Evolutionary conservation across 345 rosid species (phyloP).

Genomic region (Pugionium dolabratum): DNA sequence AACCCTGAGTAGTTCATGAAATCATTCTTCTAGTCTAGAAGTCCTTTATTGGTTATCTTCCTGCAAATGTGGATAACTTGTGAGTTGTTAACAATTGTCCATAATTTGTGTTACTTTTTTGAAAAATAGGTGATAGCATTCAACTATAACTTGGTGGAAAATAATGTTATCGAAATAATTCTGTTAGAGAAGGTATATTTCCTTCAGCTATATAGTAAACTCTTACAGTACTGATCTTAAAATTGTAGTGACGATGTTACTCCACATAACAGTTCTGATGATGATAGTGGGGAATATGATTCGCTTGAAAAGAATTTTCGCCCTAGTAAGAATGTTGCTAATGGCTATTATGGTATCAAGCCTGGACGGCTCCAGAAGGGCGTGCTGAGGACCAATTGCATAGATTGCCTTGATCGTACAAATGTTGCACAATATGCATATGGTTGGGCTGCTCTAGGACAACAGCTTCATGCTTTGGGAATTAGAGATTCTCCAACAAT

Average conservation of each 20-base stretch:
- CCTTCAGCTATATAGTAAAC: constrained; percentile 56
- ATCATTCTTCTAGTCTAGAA: constrained; percentile 11
- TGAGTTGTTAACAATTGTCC: constrained; percentile 1
- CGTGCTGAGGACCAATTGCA: constrained; percentile 95
- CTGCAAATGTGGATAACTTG: constrained; percentile 13
- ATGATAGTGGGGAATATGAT: constrained; percentile 50
- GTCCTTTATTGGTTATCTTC: constrained; percentile 14
- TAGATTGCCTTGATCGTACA: constrained; percentile 98
- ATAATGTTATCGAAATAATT: constrained; percentile 1
- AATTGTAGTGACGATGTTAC: constrained; percentile 43
- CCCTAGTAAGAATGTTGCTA: constrained; percentile 46
- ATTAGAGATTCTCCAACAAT: constrained; percentile 61
- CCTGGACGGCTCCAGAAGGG: constrained; percentile 72
- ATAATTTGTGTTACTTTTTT: neutral
- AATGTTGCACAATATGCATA: constrained; percentile 98
- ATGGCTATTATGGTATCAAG: constrained; percentile 56
- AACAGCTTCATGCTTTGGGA: constrained; percentile 83
- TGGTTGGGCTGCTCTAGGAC: constrained; percentile 94
- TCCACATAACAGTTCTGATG: constrained; percentile 45
- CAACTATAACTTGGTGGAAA: constrained; percentile 14
- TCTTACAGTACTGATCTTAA: constrained; percentile 22
- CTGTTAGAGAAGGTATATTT: constrained; percentile 31
- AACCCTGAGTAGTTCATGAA: constrained; percentile 24
- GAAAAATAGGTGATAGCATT: constrained; percentile 11
- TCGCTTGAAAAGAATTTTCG: constrained; percentile 47